A percentile compares a stretch with the other conserved stretches of the same genome.
Conservation (phyloP, 1,284 basidiomycete species). For the Ceratobasidium sp. region DNA sequence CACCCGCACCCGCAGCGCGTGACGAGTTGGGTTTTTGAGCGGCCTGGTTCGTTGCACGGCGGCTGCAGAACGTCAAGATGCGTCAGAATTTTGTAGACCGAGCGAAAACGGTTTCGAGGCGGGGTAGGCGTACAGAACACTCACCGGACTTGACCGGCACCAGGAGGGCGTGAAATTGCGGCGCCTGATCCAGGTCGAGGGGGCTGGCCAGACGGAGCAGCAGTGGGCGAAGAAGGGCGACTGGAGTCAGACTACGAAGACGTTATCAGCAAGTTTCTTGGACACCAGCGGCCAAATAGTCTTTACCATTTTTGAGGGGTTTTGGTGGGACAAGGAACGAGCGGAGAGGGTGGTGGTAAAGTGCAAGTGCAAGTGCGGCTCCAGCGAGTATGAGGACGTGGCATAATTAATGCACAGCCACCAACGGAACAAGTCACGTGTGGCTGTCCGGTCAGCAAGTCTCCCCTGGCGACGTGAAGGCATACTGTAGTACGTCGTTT, state of each 20-base stretch:
- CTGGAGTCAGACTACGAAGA: constrained; percentile 72
- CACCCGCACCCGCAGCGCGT: constrained; percentile 94
- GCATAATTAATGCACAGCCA: constrained; percentile 47
- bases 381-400: constrained; percentile 48
- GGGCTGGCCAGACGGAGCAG: constrained; percentile 56
- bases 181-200: constrained; percentile 52
- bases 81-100: constrained; percentile 26
- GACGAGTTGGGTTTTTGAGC: constrained; percentile 87
- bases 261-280: not conserved
- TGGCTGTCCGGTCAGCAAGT: no score
- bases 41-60: constrained; percentile 77
- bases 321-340: constrained; percentile 10
- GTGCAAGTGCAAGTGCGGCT: constrained; percentile 38
- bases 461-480: no score
- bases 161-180: constrained; percentile 74
- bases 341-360: constrained; percentile 37
- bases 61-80: constrained; percentile 60
- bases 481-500: no score
- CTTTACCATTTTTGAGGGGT: constrained; percentile 42
- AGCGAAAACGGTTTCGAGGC: constrained; percentile 14
- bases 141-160: constrained; percentile 78
- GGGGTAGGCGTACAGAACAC: constrained; percentile 51
- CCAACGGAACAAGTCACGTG: constrained; percentile 26
- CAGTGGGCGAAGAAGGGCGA: constrained; percentile 58
- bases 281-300: not conserved